These are phyloP conservation scores for Alternaria viburni DNA, from an alignment of 2,329 filamentous ascomycete genomes.

Conservation along the genomic window DNA sequence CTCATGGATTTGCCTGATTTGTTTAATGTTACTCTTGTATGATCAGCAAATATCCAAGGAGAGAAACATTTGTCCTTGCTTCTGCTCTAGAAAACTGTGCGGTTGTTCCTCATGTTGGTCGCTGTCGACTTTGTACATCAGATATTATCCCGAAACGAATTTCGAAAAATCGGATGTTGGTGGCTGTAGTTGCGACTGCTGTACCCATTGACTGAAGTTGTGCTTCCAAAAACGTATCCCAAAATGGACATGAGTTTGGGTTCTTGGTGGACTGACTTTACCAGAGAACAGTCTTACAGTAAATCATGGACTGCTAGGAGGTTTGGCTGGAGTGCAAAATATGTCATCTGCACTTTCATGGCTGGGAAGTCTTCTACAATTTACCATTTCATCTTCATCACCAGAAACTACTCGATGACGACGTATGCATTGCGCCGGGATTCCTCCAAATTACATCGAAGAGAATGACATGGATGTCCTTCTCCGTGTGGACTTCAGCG, in stretches of 20 bases:
- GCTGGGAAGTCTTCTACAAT: background rate
- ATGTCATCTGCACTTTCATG: background rate
- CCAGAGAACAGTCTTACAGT: background rate
- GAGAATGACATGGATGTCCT: accelerated
- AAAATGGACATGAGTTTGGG: background rate
- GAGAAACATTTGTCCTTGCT: background rate
- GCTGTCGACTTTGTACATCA: background rate
- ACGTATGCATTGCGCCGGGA: background rate
- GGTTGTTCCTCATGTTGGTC: background rate
- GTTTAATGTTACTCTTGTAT: background rate
- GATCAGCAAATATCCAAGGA: background rate
- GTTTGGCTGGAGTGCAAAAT: background rate
- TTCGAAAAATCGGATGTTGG: background rate
- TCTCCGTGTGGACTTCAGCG: background rate
- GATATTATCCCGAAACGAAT: background rate
- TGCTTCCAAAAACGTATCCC: background rate
- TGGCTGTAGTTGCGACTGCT: background rate
- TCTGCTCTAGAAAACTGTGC: background rate
- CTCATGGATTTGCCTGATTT: background rate
- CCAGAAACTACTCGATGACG: background rate
- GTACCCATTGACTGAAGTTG: background rate
- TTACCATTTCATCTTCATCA: background rate
- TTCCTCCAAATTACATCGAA: background rate
- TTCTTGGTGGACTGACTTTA: background rate
- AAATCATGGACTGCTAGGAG: background rate